These are phyloP conservation scores for Colletotrichum costaricense DNA, from an alignment of 2,329 filamentous ascomycete species.

Conservation along the genomic window DNA sequence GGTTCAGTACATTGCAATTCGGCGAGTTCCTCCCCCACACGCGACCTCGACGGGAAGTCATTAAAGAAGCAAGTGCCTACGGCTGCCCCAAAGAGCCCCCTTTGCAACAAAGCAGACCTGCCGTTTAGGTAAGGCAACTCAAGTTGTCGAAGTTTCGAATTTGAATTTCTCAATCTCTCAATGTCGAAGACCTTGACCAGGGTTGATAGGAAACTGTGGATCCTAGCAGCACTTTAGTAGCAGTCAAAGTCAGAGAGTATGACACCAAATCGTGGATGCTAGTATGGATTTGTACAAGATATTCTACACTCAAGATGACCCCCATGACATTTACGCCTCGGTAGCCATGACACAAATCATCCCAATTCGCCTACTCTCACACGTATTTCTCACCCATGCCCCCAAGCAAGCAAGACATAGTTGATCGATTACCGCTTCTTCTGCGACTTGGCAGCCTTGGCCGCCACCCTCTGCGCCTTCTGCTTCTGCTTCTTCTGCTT, in stretches of 20 bases:
- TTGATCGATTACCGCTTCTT: conserved; percentile 39
- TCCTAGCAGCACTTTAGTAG: too few species aligned
- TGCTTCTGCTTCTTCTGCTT: conserved; percentile 47
- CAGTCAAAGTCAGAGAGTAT: too few species aligned
- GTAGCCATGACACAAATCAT: conserved; percentile 3
- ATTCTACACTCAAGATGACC: conserved; percentile 30
- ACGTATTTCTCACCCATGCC: background rate
- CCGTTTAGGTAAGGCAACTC: too few species aligned
- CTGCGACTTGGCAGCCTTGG: conserved; percentile 46
- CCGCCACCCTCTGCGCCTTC: conserved; percentile 48
- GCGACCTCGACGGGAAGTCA: background rate
- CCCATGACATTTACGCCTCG: background rate
- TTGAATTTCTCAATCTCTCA: too few species aligned
- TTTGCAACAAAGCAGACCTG: too few species aligned
- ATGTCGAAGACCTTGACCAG: too few species aligned
- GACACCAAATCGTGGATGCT: conserved; percentile 9
- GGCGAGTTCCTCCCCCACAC: background rate
- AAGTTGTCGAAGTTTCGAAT: too few species aligned
- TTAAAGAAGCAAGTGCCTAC: background rate
- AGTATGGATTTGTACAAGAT: conserved; percentile 33
- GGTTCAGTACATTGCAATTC: background rate
- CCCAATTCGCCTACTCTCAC: background rate
- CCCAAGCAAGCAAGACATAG: background rate
- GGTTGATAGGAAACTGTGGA: too few species aligned
- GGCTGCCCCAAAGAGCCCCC: too few species aligned